Evolutionary conservation across 2,329 filamentous ascomycete genomes (phyloP).

Genomic region (Ophiostoma pallidulum): DNA sequence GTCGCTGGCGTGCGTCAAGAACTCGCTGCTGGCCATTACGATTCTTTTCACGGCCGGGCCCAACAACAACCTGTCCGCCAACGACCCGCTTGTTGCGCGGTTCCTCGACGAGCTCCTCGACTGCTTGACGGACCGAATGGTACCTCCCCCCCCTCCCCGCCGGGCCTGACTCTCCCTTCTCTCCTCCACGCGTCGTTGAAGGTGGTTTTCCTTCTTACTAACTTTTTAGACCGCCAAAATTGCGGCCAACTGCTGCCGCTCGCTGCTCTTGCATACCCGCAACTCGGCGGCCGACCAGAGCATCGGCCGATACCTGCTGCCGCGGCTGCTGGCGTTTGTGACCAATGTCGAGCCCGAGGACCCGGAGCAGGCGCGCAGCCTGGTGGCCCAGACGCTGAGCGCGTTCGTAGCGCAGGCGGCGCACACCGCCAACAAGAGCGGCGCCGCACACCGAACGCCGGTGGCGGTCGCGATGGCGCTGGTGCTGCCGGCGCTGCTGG

Average conservation of each 20-base stretch:
- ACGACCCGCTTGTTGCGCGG: conserved; percentile 63
- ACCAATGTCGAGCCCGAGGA: conserved; percentile 63
- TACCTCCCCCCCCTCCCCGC: conserved; percentile 22
- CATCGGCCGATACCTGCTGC: conserved; percentile 65
- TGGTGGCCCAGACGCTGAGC: conserved; percentile 66
- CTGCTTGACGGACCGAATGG: conserved; percentile 70
- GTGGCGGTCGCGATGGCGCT: conserved; percentile 59
- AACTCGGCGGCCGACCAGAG: conserved; percentile 58
- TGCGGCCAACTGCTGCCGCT: conserved; percentile 80
- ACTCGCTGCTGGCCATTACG: conserved; percentile 77
- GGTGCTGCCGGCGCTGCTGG: conserved; percentile 66
- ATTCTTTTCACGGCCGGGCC: conserved; percentile 80
- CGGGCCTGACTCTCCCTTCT: not conserved
- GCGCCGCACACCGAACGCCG: conserved; percentile 27
- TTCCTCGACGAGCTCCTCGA: conserved; percentile 77
- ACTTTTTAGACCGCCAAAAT: conserved; percentile 66
- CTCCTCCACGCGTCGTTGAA: too few species aligned
- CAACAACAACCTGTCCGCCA: conserved; percentile 60
- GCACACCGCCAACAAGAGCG: not conserved
- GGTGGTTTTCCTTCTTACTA: not conserved
- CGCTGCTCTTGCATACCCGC: conserved; percentile 60
- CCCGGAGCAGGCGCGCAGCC: conserved; percentile 61
- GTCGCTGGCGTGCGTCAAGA: conserved; percentile 83
- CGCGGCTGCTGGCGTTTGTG: conserved; percentile 67
- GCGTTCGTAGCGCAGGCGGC: conserved; percentile 48